Percentiles rank a stretch among this genome's conserved stretches.
Conservation (phyloP, 306 rosid species). For the Castanea crenata region DNA sequence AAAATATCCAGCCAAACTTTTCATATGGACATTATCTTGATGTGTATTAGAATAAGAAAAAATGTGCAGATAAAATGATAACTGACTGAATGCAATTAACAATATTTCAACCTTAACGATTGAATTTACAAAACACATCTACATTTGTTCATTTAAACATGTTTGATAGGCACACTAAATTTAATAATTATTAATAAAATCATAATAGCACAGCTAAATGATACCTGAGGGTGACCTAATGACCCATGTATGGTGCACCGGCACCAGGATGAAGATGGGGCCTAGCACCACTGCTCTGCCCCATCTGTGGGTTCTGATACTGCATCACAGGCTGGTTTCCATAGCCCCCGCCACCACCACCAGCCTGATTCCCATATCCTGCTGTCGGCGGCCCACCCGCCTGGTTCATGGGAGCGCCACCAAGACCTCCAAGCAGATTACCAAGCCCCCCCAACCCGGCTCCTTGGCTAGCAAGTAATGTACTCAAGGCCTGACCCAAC, state of each 20-base stretch:
- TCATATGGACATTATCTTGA: not conserved
- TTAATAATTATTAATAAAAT: not conserved
- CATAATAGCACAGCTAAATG: not conserved
- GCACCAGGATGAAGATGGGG: slow-evolving; percentile 73
- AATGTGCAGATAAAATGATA: not conserved
- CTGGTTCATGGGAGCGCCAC: slow-evolving; percentile 52
- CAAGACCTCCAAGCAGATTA: slow-evolving; percentile 63
- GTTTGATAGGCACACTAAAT: not conserved
- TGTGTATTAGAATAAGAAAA: not conserved
- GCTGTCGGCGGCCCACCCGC: slow-evolving; percentile 43
- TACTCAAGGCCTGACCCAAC: slow-evolving; percentile 59
- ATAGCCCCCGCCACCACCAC: slow-evolving; percentile 35
- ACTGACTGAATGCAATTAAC: not conserved
- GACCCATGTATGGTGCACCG: slow-evolving; percentile 75
- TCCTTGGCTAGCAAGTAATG: slow-evolving; percentile 65
- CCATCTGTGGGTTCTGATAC: slow-evolving; percentile 74
- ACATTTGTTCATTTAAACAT: not conserved
- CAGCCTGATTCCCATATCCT: slow-evolving; percentile 48
- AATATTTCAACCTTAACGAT: not conserved
- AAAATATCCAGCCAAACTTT: not conserved
- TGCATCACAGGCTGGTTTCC: slow-evolving; percentile 66
- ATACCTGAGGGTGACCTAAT: slow-evolving; percentile 48
- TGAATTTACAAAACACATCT: not conserved
- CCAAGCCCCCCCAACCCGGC: slow-evolving; percentile 66
- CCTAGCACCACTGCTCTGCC: slow-evolving; percentile 53